A percentile compares a stretch with the other conserved stretches of the same genome.
Conservation (phyloP, 257 asterid genomes). For the Eucommia ulmoides region DNA sequence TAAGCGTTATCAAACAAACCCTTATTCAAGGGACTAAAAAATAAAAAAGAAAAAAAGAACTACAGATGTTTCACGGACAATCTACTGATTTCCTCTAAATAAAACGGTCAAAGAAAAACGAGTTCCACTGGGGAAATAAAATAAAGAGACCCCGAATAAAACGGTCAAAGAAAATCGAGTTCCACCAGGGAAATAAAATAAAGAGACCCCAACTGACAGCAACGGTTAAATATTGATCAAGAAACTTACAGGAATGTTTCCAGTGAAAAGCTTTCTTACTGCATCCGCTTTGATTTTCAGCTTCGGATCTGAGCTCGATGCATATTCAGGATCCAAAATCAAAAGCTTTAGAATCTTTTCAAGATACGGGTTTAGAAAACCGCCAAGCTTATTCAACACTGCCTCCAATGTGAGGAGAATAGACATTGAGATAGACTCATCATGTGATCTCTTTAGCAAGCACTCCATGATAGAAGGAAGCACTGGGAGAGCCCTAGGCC, state of each 20-base stretch:
- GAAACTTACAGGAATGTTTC: constrained; percentile 65
- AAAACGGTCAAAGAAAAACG: not conserved
- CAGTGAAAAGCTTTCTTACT: constrained; percentile 66
- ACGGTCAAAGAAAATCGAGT: constrained; percentile 6
- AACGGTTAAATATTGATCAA: not conserved
- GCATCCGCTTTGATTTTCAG: constrained; percentile 52
- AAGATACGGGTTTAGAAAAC: constrained; percentile 68
- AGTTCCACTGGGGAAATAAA: no score
- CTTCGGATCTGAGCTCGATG: constrained; percentile 37
- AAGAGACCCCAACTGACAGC: not conserved
- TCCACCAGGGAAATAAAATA: no score
- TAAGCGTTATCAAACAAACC: no score
- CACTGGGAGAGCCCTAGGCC: constrained; percentile 65
- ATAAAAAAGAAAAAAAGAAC: no score
- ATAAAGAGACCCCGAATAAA: not conserved
- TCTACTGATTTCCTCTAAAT: no score
- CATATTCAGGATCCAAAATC: constrained; percentile 53
- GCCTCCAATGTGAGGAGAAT: constrained; percentile 68
- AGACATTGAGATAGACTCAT: constrained; percentile 43
- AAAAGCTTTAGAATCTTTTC: constrained; percentile 52
- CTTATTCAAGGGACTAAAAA: no score
- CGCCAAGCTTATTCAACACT: constrained; percentile 65
- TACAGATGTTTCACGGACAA: no score
- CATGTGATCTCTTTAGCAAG: constrained; percentile 35
- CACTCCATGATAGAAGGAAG: constrained; percentile 64